A percentile compares a stretch with the other conserved stretches of the same genome.
phyloP scores from a whole-genome alignment of 2,329 filamentous ascomycete genomes.

The Phialophora tarda region DNA sequence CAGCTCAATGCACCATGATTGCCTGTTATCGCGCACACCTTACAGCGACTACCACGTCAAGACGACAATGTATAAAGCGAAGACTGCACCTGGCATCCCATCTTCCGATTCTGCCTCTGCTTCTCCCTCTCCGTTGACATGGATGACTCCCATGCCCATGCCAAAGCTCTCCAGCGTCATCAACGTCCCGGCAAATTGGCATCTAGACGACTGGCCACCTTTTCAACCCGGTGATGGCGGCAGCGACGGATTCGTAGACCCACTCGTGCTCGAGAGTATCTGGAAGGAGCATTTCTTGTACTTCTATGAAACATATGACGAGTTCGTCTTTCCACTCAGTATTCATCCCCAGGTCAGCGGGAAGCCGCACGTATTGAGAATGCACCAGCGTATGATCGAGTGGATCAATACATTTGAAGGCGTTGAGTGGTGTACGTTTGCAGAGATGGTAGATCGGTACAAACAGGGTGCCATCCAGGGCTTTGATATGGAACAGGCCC shows the following conservation, averaged over 20 bases:
- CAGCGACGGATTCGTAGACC: conserved; percentile 40
- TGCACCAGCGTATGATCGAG: conserved; percentile 57
- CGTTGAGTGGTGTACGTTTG: conserved; percentile 60
- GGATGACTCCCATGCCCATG: conserved; percentile 47
- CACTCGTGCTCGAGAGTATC: conserved; percentile 49
- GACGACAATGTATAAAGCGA: conserved; percentile 11
- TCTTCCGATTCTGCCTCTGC: not conserved
- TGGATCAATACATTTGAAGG: conserved; percentile 54
- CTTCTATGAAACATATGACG: conserved; percentile 53
- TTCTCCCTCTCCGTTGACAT: not conserved
- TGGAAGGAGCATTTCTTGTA: conserved; percentile 57
- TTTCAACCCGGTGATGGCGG: conserved; percentile 43
- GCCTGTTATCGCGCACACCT: conserved; percentile 22
- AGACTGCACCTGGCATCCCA: not conserved
- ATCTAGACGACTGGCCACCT: conserved; percentile 56
- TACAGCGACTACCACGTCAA: conserved; percentile 16
- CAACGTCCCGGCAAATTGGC: conserved; percentile 55
- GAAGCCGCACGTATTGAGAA: conserved; percentile 53
- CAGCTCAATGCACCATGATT: conserved; percentile 56
- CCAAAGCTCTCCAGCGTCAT: conserved; percentile 48
- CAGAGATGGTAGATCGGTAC: conserved; percentile 72
- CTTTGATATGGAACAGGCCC: not conserved
- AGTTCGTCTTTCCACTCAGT: conserved; percentile 55
- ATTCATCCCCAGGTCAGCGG: conserved; percentile 57
- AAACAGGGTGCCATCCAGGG: conserved; percentile 52